phyloP scores from a whole-genome alignment of 768 basidiomycete genomes.

The Auricularia sp. region DNA sequence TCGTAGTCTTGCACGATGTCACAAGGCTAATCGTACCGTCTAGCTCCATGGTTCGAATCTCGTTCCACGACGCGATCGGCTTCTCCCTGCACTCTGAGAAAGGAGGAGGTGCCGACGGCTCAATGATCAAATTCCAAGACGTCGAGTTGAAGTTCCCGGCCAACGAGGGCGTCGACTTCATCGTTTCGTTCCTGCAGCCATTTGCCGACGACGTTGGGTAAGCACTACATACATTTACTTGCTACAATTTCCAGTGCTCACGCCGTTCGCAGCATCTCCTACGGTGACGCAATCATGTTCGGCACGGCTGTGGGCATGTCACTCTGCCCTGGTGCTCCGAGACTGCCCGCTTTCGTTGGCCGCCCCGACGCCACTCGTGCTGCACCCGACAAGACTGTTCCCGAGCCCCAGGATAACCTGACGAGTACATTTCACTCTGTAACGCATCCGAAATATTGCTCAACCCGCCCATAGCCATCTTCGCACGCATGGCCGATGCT shows the following conservation, averaged over 20 bases:
- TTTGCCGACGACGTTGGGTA: slow-evolving; percentile 8
- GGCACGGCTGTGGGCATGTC: slow-evolving; percentile 14
- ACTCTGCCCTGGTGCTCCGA: slow-evolving; percentile 17
- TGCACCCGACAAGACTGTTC: too few relatives aligned
- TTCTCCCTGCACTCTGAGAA: not conserved
- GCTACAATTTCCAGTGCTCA: slow-evolving; percentile 13
- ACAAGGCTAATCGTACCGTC: not conserved
- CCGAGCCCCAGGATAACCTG: slow-evolving; percentile 8
- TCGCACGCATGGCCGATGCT: slow-evolving; percentile 17
- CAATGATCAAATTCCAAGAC: slow-evolving; percentile 8
- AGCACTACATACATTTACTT: slow-evolving; percentile 15
- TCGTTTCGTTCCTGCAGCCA: too few relatives aligned
- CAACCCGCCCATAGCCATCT: slow-evolving; percentile 12
- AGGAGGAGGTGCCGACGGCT: slow-evolving; percentile 21
- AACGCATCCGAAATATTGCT: not conserved
- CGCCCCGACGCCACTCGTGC: too few relatives aligned
- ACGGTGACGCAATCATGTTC: slow-evolving; percentile 16
- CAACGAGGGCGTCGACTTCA: too few relatives aligned
- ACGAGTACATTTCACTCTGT: not conserved
- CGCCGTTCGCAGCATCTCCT: slow-evolving; percentile 11
- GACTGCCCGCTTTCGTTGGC: too few relatives aligned
- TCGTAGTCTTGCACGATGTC: not conserved
- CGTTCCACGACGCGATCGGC: not conserved
- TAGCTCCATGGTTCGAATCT: not conserved
- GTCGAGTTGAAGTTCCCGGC: too few relatives aligned